These are phyloP conservation scores for Tulasnella sp. DNA, from an alignment of 768 basidiomycete species.

Conservation along the genomic window DNA sequence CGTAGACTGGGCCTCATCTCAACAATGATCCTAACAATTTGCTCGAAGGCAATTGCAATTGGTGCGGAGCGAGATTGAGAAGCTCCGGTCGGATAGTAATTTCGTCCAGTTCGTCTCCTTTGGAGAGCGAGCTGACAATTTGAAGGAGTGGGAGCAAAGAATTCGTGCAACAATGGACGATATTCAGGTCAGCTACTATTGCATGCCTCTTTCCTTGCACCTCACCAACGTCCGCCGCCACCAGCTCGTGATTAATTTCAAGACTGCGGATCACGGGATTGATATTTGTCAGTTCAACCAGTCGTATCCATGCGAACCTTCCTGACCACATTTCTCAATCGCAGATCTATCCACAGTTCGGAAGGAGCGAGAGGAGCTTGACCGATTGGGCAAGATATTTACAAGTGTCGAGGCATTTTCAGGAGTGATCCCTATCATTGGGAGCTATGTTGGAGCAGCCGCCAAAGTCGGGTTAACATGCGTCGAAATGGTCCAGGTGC, in stretches of 20 bases:
- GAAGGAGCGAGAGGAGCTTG: no score
- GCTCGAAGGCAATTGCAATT: neutral
- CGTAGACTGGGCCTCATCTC: no score
- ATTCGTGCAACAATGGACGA: neutral
- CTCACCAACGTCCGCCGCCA: neutral
- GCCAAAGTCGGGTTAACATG: no score
- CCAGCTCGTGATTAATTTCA: neutral
- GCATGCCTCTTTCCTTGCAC: neutral
- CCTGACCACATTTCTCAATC: neutral
- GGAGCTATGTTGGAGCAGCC: no score
- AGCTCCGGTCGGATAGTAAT: neutral
- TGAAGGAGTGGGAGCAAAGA: neutral
- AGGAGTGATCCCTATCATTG: no score
- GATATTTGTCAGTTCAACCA: neutral
- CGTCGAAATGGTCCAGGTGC: no score
- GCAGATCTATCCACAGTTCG: no score
- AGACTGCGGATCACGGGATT: neutral
- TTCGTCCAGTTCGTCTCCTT: neutral
- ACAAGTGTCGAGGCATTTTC: no score
- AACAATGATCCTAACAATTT: neutral
- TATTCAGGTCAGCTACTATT: neutral
- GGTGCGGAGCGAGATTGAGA: neutral
- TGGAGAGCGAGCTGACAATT: neutral
- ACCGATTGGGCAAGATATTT: no score
- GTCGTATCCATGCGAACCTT: neutral